A percentile compares a stretch with the other conserved stretches of the same genome.
Evolutionary conservation across 2,329 filamentous ascomycete species (phyloP).

Genomic region (Penicillium sp.): DNA sequence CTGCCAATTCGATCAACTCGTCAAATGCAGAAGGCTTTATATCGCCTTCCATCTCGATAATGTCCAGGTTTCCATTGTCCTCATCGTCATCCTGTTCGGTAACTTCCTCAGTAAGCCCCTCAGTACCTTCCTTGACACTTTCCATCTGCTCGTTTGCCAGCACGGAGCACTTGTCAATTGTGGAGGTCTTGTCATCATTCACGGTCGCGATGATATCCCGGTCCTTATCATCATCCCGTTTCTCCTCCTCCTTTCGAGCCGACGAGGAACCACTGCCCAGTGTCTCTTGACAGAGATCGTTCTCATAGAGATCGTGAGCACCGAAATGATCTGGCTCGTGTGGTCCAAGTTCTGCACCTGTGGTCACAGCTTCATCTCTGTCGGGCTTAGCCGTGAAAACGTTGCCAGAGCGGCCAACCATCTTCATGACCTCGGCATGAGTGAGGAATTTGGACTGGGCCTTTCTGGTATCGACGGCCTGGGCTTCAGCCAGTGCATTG

Average conservation of each 20-base stretch:
- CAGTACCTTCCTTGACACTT: background rate
- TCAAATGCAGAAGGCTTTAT: conserved; percentile 38
- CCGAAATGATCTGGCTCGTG: background rate
- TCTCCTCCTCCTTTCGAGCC: background rate
- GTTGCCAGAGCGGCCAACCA: conserved; percentile 5
- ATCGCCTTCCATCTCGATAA: conserved; percentile 34
- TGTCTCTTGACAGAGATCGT: background rate
- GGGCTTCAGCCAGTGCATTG: background rate
- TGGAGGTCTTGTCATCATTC: background rate
- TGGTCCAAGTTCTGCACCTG: background rate
- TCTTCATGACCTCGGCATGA: conserved; percentile 10
- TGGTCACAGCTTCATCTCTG: background rate
- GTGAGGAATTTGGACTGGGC: conserved; percentile 13
- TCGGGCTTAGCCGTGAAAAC: background rate
- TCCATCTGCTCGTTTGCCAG: background rate
- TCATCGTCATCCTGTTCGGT: background rate
- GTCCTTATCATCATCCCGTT: background rate
- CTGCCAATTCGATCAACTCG: conserved; percentile 24
- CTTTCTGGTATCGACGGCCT: conserved; percentile 20
- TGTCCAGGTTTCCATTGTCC: conserved; percentile 19
- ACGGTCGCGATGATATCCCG: background rate
- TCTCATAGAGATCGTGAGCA: background rate
- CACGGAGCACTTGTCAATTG: background rate
- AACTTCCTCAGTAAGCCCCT: background rate
- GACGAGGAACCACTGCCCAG: background rate